Conservation (phyloP, 768 basidiomycete species). For the Tylopilus rubrobrunneus region DNA sequence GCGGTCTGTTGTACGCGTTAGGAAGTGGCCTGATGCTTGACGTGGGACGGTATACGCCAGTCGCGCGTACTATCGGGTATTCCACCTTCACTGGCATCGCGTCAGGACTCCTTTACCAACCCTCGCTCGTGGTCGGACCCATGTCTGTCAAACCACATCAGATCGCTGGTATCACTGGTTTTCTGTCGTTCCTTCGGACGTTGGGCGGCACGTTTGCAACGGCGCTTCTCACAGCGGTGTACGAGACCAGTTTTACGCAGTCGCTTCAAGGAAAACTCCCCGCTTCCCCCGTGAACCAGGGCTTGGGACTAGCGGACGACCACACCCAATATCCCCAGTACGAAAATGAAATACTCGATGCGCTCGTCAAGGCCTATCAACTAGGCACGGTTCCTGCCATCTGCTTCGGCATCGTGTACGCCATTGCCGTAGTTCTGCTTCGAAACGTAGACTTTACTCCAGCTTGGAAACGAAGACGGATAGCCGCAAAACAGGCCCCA, state of each 20-base stretch:
- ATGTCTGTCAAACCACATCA: constrained; percentile 33
- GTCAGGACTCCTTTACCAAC: constrained; percentile 33
- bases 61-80: constrained; percentile 27
- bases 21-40: constrained; percentile 32
- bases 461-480: constrained; percentile 30
- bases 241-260: constrained; percentile 31
- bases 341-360: constrained; percentile 28
- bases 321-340: constrained; percentile 32
- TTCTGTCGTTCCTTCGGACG: constrained; percentile 33
- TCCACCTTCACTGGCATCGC: constrained; percentile 30
- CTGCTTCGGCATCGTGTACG: constrained; percentile 32
- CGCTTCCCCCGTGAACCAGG: constrained; percentile 27
- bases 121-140: constrained; percentile 34
- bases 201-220: constrained; percentile 34
- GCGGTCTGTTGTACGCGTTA: constrained; percentile 31
- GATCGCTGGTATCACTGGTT: constrained; percentile 34
- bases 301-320: constrained; percentile 29
- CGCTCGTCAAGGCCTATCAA: constrained; percentile 33
- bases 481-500: constrained; percentile 21
- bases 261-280: constrained; percentile 28
- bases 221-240: constrained; percentile 33
- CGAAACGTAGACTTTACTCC: constrained; percentile 32
- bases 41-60: constrained; percentile 29
- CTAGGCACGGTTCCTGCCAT: constrained; percentile 32
- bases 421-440: constrained; percentile 29